Conservation (phyloP, 768 basidiomycete species). For the Rhodosporidiobolus odoratus region DNA sequence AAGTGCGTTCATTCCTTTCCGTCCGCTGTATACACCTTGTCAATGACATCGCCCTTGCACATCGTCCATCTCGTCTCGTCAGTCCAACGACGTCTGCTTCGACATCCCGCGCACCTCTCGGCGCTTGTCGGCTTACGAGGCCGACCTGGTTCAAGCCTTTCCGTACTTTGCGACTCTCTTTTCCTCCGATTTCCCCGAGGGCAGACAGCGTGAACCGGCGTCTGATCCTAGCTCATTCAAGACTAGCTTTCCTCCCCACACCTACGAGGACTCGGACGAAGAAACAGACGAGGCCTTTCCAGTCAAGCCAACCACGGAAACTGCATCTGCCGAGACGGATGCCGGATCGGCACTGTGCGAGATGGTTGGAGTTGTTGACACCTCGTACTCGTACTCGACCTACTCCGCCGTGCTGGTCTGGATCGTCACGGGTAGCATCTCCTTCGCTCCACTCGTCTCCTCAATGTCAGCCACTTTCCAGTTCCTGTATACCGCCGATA, state of each 20-base stretch:
- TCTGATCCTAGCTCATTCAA: background rate
- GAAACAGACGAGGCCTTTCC: background rate
- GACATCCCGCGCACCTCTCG: background rate
- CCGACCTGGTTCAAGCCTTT: background rate
- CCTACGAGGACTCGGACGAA: constrained; percentile 17
- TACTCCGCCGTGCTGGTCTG: constrained; percentile 11
- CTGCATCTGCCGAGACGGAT: background rate
- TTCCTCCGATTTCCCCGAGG: background rate
- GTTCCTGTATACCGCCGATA: background rate
- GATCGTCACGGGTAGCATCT: constrained; percentile 2
- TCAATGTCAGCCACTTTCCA: background rate
- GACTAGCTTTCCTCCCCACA: background rate
- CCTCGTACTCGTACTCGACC: constrained; percentile 12
- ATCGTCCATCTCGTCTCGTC: background rate
- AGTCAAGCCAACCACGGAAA: background rate
- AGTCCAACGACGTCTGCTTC: background rate
- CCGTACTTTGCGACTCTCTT: background rate
- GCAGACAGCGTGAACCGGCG: background rate
- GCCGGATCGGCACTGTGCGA: background rate
- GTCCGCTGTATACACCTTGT: background rate
- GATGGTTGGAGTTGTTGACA: background rate
- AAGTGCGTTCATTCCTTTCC: background rate
- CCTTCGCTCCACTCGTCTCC: constrained; percentile 5
- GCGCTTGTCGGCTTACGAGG: background rate
- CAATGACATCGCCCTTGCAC: background rate